Conservation (phyloP, 2,329 filamentous ascomycete species). For the Cercospora zeae-maydis region DNA sequence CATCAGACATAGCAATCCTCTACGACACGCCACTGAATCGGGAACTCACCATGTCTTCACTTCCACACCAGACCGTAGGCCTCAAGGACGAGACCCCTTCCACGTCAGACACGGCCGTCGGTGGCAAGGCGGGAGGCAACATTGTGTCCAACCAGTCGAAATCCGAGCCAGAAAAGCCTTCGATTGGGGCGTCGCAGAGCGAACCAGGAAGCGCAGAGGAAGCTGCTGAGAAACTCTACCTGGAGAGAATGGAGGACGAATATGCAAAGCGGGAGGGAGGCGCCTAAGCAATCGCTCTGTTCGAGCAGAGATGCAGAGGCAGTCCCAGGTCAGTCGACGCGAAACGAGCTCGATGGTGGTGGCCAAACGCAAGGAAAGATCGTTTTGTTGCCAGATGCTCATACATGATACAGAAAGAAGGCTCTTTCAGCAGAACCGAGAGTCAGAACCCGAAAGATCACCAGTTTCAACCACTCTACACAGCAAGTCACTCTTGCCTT, state of each 20-base stretch:
- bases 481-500: not conserved
- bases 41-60: constrained; percentile 16
- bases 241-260: constrained; percentile 44
- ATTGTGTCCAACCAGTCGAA: constrained; percentile 24
- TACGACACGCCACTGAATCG: not conserved
- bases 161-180: constrained; percentile 20
- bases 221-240: constrained; percentile 38
- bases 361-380: not conserved
- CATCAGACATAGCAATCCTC: not conserved
- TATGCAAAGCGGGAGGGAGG: constrained; percentile 46
- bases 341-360: not conserved
- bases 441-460: not conserved
- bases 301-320: not conserved
- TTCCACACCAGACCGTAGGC: constrained; percentile 24
- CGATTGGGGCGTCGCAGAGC: constrained; percentile 27
- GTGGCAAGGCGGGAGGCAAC: constrained; percentile 19
- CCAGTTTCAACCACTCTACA: not conserved
- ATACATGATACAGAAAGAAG: not conserved
- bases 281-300: constrained; percentile 28
- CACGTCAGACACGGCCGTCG: constrained; percentile 29
- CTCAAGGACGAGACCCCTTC: constrained; percentile 27
- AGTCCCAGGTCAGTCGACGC: not conserved
- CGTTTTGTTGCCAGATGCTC: not conserved
- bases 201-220: constrained; percentile 34
- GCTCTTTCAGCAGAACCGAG: not conserved